phyloP scores from a whole-genome alignment of 1,284 basidiomycete species.

The Marasmius fiardii region DNA sequence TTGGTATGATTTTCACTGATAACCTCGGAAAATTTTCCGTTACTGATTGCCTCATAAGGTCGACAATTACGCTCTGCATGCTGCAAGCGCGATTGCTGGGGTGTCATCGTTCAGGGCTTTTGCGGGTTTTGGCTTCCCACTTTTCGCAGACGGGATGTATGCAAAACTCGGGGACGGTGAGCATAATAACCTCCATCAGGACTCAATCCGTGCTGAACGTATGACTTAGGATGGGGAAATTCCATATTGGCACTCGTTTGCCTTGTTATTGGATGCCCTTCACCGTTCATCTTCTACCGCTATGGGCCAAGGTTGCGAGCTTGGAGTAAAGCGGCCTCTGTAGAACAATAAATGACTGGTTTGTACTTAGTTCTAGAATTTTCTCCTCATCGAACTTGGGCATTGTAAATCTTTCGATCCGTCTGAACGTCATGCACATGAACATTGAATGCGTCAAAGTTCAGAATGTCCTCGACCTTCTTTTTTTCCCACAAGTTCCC shows the following conservation, averaged over 20 bases:
- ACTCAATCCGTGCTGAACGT: neutral
- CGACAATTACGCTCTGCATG: slow-evolving; percentile 26
- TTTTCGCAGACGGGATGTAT: slow-evolving; percentile 29
- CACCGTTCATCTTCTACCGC: slow-evolving; percentile 30
- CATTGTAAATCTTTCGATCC: too few species aligned
- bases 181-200: slow-evolving; percentile 4
- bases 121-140: slow-evolving; percentile 29
- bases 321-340: slow-evolving; percentile 28
- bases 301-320: slow-evolving; percentile 28
- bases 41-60: slow-evolving; percentile 16
- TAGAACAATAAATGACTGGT: slow-evolving; percentile 18
- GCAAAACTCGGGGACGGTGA: slow-evolving; percentile 23
- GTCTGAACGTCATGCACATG: too few species aligned
- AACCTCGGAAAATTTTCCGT: neutral
- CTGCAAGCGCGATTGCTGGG: slow-evolving; percentile 26
- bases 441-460: too few species aligned
- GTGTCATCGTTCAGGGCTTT: slow-evolving; percentile 27
- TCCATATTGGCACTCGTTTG: slow-evolving; percentile 29
- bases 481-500: too few species aligned
- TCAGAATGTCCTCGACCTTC: too few species aligned
- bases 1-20: slow-evolving; percentile 15
- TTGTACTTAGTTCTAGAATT: too few species aligned
- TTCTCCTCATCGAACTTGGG: neutral
- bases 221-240: slow-evolving; percentile 27
- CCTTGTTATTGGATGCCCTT: slow-evolving; percentile 29